phyloP scores from a whole-genome alignment of 164 flowering plant species.

The Aristolochia californica region DNA sequence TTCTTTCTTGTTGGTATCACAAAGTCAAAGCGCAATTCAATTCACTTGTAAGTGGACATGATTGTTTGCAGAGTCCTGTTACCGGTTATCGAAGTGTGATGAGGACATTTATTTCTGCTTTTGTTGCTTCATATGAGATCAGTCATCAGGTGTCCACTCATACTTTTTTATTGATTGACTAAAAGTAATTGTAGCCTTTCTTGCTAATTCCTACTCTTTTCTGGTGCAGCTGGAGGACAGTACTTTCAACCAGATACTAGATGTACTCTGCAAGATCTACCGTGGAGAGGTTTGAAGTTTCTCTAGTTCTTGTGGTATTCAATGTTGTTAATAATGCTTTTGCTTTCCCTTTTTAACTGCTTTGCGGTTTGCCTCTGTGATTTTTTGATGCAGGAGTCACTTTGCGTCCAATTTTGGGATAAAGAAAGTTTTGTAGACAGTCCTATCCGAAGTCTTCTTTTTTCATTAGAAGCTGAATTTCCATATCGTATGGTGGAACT shows the following conservation, averaged over 20 bases:
- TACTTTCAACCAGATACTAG: slow-evolving; percentile 50
- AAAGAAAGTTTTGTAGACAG: slow-evolving; percentile 80
- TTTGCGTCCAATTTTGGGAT: slow-evolving; percentile 93
- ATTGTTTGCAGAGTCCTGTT: slow-evolving; percentile 46
- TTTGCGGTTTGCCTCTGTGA: not conserved
- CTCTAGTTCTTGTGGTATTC: not conserved
- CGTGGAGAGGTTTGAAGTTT: slow-evolving; percentile 69
- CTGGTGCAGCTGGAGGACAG: slow-evolving; percentile 61
- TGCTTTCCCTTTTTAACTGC: too few species aligned
- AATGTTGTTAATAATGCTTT: too few species aligned
- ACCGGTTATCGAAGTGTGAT: slow-evolving; percentile 84
- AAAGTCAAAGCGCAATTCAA: too few species aligned
- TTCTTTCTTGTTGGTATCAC: too few species aligned
- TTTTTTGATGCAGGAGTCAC: slow-evolving; percentile 62
- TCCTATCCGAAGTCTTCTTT: slow-evolving; percentile 80
- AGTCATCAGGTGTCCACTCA: slow-evolving; percentile 53
- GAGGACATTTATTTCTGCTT: slow-evolving; percentile 83
- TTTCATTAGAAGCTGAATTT: slow-evolving; percentile 72
- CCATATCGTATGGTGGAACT: slow-evolving; percentile 58
- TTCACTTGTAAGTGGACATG: too few species aligned
- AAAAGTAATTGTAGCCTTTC: not conserved
- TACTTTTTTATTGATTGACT: not conserved
- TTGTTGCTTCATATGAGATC: slow-evolving; percentile 88
- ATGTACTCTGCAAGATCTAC: slow-evolving; percentile 68
- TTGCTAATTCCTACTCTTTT: slow-evolving; percentile 8